Percentiles rank a stretch among this genome's conserved stretches.
These are phyloP conservation scores for Diaporthe longicolla DNA, from an alignment of 2,329 filamentous ascomycete genomes.

Conservation along the genomic window DNA sequence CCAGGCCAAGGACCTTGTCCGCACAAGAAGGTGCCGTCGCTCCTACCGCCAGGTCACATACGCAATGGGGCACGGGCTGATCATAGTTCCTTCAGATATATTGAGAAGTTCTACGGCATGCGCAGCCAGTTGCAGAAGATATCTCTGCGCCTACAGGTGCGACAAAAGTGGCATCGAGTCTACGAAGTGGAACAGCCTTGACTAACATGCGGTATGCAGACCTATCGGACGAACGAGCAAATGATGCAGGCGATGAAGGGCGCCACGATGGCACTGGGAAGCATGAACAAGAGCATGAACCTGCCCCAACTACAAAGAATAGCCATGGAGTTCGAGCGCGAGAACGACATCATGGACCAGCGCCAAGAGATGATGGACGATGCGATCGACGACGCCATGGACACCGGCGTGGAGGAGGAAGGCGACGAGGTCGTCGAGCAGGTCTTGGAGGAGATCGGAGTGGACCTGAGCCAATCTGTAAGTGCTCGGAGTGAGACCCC, in stretches of 20 bases:
- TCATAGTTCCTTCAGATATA: slow-evolving; percentile 72
- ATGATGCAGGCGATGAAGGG: slow-evolving; percentile 99
- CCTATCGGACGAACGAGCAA: slow-evolving; percentile 97
- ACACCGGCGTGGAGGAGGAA: slow-evolving; percentile 90
- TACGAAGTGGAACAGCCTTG: background rate
- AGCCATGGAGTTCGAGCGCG: slow-evolving; percentile 98
- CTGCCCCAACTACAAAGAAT: slow-evolving; percentile 94
- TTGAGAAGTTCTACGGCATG: slow-evolving; percentile 99
- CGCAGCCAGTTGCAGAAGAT: slow-evolving; percentile 97
- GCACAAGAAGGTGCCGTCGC: slow-evolving; percentile 79
- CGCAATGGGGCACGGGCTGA: slow-evolving; percentile 21
- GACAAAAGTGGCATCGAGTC: slow-evolving; percentile 7
- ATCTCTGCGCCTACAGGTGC: slow-evolving; percentile 91
- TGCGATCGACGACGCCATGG: slow-evolving; percentile 96
- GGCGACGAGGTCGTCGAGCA: slow-evolving; percentile 97
- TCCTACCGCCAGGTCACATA: background rate
- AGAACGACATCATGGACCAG: slow-evolving; percentile 99
- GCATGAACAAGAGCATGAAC: slow-evolving; percentile 99
- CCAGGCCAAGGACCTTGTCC: slow-evolving; percentile 95
- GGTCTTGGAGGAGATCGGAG: slow-evolving; percentile 95
- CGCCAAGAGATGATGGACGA: slow-evolving; percentile 99
- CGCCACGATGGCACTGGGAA: slow-evolving; percentile 90
- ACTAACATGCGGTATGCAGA: slow-evolving; percentile 66
- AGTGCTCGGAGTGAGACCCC: slow-evolving; percentile 54
- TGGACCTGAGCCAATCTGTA: slow-evolving; percentile 92